Percentiles rank a stretch among this genome's conserved stretches.
Evolutionary conservation across 2,329 filamentous ascomycete genomes (phyloP).

Genomic region (Ophiostoma ulmi): DNA sequence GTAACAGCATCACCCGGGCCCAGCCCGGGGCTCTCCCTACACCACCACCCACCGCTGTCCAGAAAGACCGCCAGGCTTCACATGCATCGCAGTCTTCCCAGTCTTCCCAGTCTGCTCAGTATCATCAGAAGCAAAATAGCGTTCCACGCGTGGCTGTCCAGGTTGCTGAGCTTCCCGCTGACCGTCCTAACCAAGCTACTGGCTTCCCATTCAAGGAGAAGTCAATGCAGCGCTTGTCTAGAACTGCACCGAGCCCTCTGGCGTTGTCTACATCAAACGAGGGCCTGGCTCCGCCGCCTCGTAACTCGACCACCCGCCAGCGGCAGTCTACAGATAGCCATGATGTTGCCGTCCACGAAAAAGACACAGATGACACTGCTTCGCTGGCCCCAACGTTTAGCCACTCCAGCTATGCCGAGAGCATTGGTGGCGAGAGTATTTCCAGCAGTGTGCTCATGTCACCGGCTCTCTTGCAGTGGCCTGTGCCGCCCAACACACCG

Average conservation of each 20-base stretch:
- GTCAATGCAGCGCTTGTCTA: background rate
- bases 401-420: constrained; percentile 19
- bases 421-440: constrained; percentile 25
- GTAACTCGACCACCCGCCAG: background rate
- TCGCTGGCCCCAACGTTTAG: background rate
- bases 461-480: constrained; percentile 24
- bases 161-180: constrained; percentile 7
- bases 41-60: background rate
- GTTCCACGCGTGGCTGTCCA: background rate
- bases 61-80: background rate
- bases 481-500: constrained; percentile 27
- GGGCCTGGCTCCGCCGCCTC: constrained; percentile 1
- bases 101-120: background rate
- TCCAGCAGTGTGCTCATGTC: constrained; percentile 27
- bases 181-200: background rate
- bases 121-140: constrained; percentile 1
- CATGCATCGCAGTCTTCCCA: background rate
- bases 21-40: background rate
- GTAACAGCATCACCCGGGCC: background rate
- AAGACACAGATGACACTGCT: background rate
- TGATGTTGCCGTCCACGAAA: background rate
- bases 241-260: background rate
- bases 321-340: background rate
- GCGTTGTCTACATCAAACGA: background rate
- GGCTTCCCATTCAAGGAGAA: background rate